These are phyloP conservation scores for Gloeostereum incarnatum DNA, from an alignment of 768 basidiomycete species.

Conservation along the genomic window DNA sequence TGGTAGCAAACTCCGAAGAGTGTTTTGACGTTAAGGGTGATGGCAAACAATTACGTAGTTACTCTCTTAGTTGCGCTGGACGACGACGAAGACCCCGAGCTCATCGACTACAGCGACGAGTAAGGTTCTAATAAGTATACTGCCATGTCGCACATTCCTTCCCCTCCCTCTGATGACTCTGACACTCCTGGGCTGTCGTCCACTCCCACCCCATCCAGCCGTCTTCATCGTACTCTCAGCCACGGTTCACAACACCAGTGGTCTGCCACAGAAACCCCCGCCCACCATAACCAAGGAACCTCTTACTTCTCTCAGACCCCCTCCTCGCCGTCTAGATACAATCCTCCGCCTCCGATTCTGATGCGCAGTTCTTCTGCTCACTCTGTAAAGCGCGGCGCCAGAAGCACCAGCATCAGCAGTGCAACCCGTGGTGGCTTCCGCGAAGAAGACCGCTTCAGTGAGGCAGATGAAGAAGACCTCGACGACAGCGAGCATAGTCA, in stretches of 20 bases:
- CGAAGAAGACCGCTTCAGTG: slow-evolving; percentile 40
- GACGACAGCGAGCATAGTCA: slow-evolving; percentile 27
- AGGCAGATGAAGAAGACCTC: slow-evolving; percentile 31
- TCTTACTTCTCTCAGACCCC: slow-evolving; percentile 46
- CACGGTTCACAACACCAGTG: slow-evolving; percentile 40
- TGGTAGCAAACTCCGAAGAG: too few relatives aligned
- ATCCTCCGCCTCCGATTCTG: slow-evolving; percentile 28
- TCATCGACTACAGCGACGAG: not conserved
- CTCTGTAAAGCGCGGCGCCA: slow-evolving; percentile 35
- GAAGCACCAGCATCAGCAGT: slow-evolving; percentile 59
- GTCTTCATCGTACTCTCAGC: slow-evolving; percentile 34
- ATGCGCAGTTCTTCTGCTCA: slow-evolving; percentile 43
- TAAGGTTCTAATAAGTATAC: too few relatives aligned
- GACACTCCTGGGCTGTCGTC: slow-evolving; percentile 23
- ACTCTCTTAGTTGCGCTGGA: too few relatives aligned
- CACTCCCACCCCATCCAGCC: slow-evolving; percentile 35
- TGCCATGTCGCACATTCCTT: slow-evolving; percentile 6
- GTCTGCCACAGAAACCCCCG: slow-evolving; percentile 48
- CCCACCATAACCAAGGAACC: slow-evolving; percentile 60
- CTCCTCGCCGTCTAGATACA: slow-evolving; percentile 41
- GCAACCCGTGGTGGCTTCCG: slow-evolving; percentile 32
- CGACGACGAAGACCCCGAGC: slow-evolving; percentile 2
- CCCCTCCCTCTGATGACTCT: slow-evolving; percentile 22
- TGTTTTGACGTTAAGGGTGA: too few relatives aligned
- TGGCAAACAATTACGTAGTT: too few relatives aligned